A percentile compares a stretch with the other conserved stretches of the same genome.
These are phyloP conservation scores for Gossypium laxum DNA, from an alignment of 441 rosid species.

Conservation along the genomic window DNA sequence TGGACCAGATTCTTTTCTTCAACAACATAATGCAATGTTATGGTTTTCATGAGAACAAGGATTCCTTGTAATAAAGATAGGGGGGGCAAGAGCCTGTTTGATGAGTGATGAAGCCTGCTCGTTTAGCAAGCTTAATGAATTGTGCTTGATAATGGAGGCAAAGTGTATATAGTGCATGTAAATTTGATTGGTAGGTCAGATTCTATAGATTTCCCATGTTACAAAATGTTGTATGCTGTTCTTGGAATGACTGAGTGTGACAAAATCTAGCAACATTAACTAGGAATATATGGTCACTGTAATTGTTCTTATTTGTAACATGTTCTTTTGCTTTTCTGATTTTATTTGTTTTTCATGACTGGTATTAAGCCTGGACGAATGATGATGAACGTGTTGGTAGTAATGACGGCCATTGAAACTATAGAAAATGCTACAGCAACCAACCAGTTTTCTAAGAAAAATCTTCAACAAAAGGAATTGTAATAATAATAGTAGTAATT, in stretches of 20 bases:
- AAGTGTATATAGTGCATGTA: neutral
- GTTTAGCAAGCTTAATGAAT: neutral
- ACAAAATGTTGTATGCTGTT: conserved; percentile 14
- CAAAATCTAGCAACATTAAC: conserved; percentile 24
- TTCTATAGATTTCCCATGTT: neutral
- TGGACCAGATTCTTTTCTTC: neutral
- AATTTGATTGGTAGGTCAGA: conserved; percentile 6
- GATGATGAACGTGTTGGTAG: neutral
- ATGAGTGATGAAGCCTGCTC: conserved; percentile 5
- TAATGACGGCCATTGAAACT: neutral
- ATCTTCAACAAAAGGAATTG: neutral
- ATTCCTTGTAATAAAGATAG: neutral
- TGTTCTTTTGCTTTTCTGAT: neutral
- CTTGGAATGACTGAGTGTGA: conserved; percentile 31
- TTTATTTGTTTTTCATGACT: neutral
- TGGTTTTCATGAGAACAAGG: neutral
- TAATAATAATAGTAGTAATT: neutral
- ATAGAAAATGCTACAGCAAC: neutral
- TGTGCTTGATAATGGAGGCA: conserved; percentile 1
- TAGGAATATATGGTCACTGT: neutral
- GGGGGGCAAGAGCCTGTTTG: neutral
- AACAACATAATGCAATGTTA: neutral
- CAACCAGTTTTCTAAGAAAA: too few relatives aligned
- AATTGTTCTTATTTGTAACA: neutral
- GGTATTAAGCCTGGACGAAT: neutral